A percentile compares a stretch with the other conserved stretches of the same genome.
Conservation (phyloP, 2,329 filamentous ascomycete species). For the Sordariomycetes sp. region DNA sequence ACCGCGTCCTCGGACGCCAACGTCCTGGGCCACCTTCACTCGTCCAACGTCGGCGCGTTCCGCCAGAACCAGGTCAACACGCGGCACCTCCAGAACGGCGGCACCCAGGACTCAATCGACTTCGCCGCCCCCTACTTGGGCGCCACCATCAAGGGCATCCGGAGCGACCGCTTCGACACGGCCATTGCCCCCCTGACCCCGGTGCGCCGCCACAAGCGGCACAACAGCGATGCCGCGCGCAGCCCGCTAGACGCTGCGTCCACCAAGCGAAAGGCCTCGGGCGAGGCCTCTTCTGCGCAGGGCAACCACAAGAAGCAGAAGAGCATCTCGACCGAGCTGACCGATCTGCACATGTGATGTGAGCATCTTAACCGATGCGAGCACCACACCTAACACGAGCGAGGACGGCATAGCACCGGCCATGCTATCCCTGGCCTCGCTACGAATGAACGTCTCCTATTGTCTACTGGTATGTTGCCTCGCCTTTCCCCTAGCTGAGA, state of each 20-base stretch:
- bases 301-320: constrained; percentile 45
- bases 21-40: constrained; percentile 49
- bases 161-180: constrained; percentile 55
- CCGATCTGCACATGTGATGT: constrained; percentile 33
- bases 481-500: too few relatives aligned
- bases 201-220: constrained; percentile 47
- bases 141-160: constrained; percentile 53
- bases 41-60: constrained; percentile 68
- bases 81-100: constrained; percentile 51
- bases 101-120: constrained; percentile 52
- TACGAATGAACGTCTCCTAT: too few relatives aligned
- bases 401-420: constrained; percentile 3
- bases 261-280: constrained; percentile 47
- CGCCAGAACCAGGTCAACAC: constrained; percentile 58
- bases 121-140: constrained; percentile 52
- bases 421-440: constrained; percentile 5
- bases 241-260: constrained; percentile 40
- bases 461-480: too few relatives aligned
- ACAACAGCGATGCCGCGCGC: constrained; percentile 31
- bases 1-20: constrained; percentile 38
- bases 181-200: constrained; percentile 62
- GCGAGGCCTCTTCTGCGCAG: constrained; percentile 21
- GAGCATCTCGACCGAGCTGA: constrained; percentile 46
- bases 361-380: background rate
- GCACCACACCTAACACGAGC: constrained; percentile 1